phyloP scores from a whole-genome alignment of 345 rosid genomes.

The Dipteronia sinensis region DNA sequence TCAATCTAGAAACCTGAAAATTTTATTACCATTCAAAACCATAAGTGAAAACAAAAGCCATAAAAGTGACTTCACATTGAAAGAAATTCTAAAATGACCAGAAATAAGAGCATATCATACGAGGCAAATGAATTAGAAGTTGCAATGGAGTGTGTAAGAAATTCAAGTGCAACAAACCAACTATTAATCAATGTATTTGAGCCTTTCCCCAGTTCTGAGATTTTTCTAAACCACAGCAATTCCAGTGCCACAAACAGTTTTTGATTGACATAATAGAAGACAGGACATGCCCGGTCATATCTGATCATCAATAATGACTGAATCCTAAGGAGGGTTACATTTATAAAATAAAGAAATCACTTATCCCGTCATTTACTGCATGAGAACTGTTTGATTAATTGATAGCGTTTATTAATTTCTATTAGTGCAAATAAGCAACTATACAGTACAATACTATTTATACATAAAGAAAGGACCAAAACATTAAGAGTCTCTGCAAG shows the following conservation, averaged over 20 bases:
- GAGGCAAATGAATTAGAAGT: not conserved
- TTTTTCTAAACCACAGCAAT: conserved; percentile 1
- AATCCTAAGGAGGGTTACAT: no score
- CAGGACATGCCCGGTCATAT: not conserved
- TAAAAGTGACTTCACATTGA: not conserved
- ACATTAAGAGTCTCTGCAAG: no score
- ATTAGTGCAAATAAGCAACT: no score
- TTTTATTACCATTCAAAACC: conserved; percentile 19
- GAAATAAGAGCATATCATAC: not conserved
- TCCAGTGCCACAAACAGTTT: not conserved
- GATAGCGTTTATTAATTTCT: no score
- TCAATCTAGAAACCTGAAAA: conserved; percentile 70
- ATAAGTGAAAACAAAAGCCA: not conserved
- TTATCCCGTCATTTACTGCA: no score
- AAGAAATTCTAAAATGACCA: not conserved
- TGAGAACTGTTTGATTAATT: no score
- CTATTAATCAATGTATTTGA: not conserved
- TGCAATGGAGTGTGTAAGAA: not conserved
- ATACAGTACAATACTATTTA: no score
- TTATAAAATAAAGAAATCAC: no score
- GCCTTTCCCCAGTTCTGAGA: not conserved
- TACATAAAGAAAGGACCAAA: no score
- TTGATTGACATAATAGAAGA: not conserved
- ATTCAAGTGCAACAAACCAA: not conserved
- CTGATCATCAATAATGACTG: not conserved